These are phyloP conservation scores for Saprolegnia parasitica DNA, from an alignment of 352 stramenopile genomes.

Conservation along the genomic window DNA sequence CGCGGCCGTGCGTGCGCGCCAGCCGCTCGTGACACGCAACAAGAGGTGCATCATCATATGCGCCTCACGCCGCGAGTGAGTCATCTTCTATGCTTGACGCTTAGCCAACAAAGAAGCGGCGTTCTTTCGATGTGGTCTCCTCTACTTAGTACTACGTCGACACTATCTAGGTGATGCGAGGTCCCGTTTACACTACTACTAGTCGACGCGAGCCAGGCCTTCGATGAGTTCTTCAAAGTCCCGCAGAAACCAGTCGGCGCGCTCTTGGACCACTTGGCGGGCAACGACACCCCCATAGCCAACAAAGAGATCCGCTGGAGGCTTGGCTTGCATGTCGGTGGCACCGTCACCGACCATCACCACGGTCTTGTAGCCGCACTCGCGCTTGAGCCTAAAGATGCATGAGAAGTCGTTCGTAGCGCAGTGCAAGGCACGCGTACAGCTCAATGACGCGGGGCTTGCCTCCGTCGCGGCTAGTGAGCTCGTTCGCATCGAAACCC, in stretches of 20 bases:
- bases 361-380: slow-evolving; percentile 90
- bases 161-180: too few relatives aligned
- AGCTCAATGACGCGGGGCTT: slow-evolving; percentile 77
- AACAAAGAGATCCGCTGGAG: slow-evolving; percentile 95
- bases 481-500: slow-evolving; percentile 93
- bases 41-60: too few relatives aligned
- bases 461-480: slow-evolving; percentile 85
- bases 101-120: background rate
- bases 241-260: slow-evolving; percentile 96
- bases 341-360: slow-evolving; percentile 99
- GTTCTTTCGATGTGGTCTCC: background rate
- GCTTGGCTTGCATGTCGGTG: slow-evolving; percentile 97
- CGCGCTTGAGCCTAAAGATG: slow-evolving; percentile 84
- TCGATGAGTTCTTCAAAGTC: slow-evolving; percentile 90
- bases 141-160: too few relatives aligned
- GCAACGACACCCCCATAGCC: slow-evolving; percentile 96
- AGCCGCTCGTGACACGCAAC: too few relatives aligned
- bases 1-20: too few relatives aligned
- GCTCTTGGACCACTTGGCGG: slow-evolving; percentile 89
- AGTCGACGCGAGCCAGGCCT: background rate
- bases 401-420: slow-evolving; percentile 7
- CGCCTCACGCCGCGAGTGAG: background rate
- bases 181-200: background rate
- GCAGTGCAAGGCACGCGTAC: slow-evolving; percentile 28
- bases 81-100: background rate